Base-by-base conservation (phyloP, 2,329 filamentous ascomycete species). In the Botrytis fabae region DNA sequence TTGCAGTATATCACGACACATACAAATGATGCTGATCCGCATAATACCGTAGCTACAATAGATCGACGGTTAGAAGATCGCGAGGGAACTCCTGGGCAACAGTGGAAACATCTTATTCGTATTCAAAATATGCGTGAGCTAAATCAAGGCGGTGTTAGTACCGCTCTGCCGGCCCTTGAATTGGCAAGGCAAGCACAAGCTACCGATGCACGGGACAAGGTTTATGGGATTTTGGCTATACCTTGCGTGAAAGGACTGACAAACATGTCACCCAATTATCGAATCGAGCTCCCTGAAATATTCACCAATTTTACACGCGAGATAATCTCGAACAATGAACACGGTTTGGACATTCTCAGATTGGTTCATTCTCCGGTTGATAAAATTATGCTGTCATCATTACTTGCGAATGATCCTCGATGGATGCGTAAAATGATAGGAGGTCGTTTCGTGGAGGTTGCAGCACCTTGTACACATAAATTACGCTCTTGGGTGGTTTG, bases 181-280 rank as follows among this genome's bases (percentile, higher is more conserved):
- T 38, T 72, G 28, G 64, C 71, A 28, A 66, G 54, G 16, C 63
- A 62, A 35, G 63, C 63, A 28, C 72, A 73, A 71, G 72, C 72
- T 38, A 73, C 72, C 40, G 66, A 70, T 62, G 54, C 72, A 28
- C 46, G 65, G 25, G 72, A 73, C 16, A 73, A 73, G 46, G 68
- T 73, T 12, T 73, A 70, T 71, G 72, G 64, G 1, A 70, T 73
- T 18, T 46, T 73, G 22, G 72, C 42, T 54, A 60, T 72, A 22
- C 70, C 62, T 68, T 72, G 70, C 25, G 48, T 72, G 8, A 35
- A 68, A 59, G 70, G 62, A 35, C 51, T 72, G 42, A 40, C 61
- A 3, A 18, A 54, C 1, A 44, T 72, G 14, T 72, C 70, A 4
- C 62, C 61, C 7, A 72, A 59, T 46, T 72, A 72, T n/a, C 61